These are phyloP conservation scores for Choanephora cucurbitarum DNA, from an alignment of 371 early-diverging fungal genomes.

Conservation along the genomic window DNA sequence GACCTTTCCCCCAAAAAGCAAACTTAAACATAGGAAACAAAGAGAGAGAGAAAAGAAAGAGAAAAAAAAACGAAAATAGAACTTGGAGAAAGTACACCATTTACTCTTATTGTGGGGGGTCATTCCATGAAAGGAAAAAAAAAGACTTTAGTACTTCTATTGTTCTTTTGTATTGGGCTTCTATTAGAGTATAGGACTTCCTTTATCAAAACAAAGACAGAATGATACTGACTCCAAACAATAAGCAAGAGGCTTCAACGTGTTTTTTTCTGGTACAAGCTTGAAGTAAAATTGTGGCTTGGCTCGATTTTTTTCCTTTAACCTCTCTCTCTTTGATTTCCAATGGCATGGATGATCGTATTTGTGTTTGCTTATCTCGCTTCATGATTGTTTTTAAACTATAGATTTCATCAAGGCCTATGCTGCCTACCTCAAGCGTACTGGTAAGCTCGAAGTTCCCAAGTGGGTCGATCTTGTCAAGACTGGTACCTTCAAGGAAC, in stretches of 20 bases:
- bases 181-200: background rate
- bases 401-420: conserved; percentile 91
- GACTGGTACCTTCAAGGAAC: conserved; percentile 93
- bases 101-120: too few relatives aligned
- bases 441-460: conserved; percentile 96
- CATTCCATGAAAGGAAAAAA: too few relatives aligned
- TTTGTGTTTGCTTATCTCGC: background rate
- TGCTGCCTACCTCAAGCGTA: conserved; percentile 95
- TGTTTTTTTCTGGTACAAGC: too few relatives aligned
- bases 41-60: background rate
- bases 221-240: background rate
- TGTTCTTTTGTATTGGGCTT: background rate
- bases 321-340: background rate
- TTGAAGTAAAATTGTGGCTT: conserved; percentile 21
- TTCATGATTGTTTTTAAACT: background rate
- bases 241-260: too few relatives aligned
- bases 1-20: too few relatives aligned
- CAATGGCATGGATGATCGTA: background rate
- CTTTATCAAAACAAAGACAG: background rate
- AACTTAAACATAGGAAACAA: background rate
- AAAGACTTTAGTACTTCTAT: too few relatives aligned
- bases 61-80: background rate
- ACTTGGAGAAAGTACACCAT: too few relatives aligned
- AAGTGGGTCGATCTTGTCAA: conserved; percentile 97
- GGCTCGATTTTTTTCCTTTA: conserved; percentile 11